These are phyloP conservation scores for Apiospora aurea DNA, from an alignment of 2,329 filamentous ascomycete species.

Conservation along the genomic window DNA sequence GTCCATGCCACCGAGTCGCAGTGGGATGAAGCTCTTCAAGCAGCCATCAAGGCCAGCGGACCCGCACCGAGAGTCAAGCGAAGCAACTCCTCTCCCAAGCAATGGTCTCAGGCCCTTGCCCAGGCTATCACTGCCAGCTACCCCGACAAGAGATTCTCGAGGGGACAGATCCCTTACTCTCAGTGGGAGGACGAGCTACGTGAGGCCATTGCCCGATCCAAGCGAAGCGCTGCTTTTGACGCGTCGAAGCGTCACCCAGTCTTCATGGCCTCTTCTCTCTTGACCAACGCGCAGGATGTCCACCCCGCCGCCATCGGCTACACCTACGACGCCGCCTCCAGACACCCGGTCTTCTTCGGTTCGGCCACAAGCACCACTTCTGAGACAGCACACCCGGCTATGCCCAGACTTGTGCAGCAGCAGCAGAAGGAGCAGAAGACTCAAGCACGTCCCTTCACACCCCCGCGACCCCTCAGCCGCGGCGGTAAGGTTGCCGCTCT, in stretches of 20 bases:
- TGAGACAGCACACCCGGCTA: slow-evolving; percentile 37
- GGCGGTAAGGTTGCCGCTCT: slow-evolving; percentile 18
- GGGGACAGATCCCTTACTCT: slow-evolving; percentile 32
- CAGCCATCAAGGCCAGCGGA: slow-evolving; percentile 35
- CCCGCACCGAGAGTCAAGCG: slow-evolving; percentile 32
- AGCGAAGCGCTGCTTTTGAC: slow-evolving; percentile 34
- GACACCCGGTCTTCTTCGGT: slow-evolving; percentile 44
- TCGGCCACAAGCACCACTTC: slow-evolving; percentile 34
- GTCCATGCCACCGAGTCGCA: slow-evolving; percentile 32
- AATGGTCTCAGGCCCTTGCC: slow-evolving; percentile 49
- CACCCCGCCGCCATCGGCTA: slow-evolving; percentile 44
- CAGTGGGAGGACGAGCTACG: slow-evolving; percentile 36
- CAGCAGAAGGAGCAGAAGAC: not conserved
- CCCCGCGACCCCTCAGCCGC: slow-evolving; percentile 13
- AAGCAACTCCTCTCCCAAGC: slow-evolving; percentile 36
- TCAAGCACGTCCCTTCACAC: not conserved
- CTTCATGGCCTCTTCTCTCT: slow-evolving; percentile 38
- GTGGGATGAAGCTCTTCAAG: slow-evolving; percentile 36
- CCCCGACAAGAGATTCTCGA: slow-evolving; percentile 34
- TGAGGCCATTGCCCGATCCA: slow-evolving; percentile 34
- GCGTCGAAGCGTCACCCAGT: slow-evolving; percentile 43
- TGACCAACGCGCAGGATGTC: slow-evolving; percentile 34
- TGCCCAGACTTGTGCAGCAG: slow-evolving; percentile 25
- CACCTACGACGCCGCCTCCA: slow-evolving; percentile 38
- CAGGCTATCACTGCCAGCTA: slow-evolving; percentile 44